Evolutionary conservation across 805 yeast genomes (phyloP).

Genomic region (Zygosaccharomyces bisporus): DNA sequence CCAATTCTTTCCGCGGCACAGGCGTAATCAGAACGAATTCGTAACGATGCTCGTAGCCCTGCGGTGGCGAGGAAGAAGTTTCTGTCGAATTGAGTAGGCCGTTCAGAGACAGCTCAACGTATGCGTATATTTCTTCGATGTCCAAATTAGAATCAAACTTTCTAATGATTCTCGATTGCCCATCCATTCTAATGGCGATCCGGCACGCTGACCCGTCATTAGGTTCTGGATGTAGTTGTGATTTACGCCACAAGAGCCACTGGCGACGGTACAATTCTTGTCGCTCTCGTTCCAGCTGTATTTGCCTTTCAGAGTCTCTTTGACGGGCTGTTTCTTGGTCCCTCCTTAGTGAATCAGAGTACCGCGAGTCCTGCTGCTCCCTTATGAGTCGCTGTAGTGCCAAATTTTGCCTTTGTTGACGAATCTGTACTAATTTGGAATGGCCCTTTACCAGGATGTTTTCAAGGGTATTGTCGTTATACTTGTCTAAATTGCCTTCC

Average conservation of each 20-base stretch:
- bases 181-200: slow-evolving; percentile 63
- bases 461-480: slow-evolving; percentile 20
- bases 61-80: slow-evolving; percentile 31
- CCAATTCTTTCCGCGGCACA: slow-evolving; percentile 51
- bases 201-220: slow-evolving; percentile 44
- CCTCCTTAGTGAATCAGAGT: slow-evolving; percentile 60
- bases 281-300: slow-evolving; percentile 24
- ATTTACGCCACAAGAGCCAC: slow-evolving; percentile 51
- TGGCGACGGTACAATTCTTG: slow-evolving; percentile 28
- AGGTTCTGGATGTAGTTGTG: slow-evolving; percentile 34
- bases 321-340: slow-evolving; percentile 53
- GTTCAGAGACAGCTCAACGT: slow-evolving; percentile 50
- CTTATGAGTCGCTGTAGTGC: slow-evolving; percentile 56
- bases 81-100: slow-evolving; percentile 26
- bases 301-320: slow-evolving; percentile 34
- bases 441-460: slow-evolving; percentile 27
- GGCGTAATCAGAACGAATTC: slow-evolving; percentile 51
- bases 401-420: slow-evolving; percentile 60
- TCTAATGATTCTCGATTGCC: slow-evolving; percentile 56
- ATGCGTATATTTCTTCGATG: slow-evolving; percentile 67
- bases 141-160: slow-evolving; percentile 44
- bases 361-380: slow-evolving; percentile 74
- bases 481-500: slow-evolving; percentile 25
- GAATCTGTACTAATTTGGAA: slow-evolving; percentile 46
- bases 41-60: slow-evolving; percentile 44